Conservation (phyloP, 768 basidiomycete genomes). For the Lactifluus subvellereus region DNA sequence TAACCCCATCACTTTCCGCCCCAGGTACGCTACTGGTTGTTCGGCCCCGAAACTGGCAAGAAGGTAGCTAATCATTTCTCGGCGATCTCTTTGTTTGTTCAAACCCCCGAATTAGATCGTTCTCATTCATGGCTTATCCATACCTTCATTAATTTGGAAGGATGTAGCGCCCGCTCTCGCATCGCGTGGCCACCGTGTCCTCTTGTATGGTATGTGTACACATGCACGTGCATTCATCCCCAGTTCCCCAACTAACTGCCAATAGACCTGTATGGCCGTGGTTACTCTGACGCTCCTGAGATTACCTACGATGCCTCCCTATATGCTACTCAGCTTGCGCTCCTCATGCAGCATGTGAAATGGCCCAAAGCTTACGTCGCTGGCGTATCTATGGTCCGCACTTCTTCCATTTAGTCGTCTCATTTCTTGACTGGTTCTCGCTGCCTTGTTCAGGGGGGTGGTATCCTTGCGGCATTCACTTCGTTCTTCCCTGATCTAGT, state of each 20-base stretch:
- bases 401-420: not conserved
- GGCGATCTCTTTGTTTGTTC: not conserved
- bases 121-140: slow-evolving; percentile 71
- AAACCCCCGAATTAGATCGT: slow-evolving; percentile 46
- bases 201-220: slow-evolving; percentile 66
- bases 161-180: slow-evolving; percentile 64
- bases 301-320: slow-evolving; percentile 59
- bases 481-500: slow-evolving; percentile 69
- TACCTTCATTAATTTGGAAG: slow-evolving; percentile 73
- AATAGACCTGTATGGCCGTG: slow-evolving; percentile 73
- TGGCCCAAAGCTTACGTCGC: slow-evolving; percentile 64
- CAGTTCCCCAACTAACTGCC: not conserved
- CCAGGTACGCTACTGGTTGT: slow-evolving; percentile 71
- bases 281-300: slow-evolving; percentile 76
- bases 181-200: slow-evolving; percentile 59
- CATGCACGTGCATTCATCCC: not conserved
- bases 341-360: slow-evolving; percentile 70
- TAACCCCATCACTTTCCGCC: not conserved
- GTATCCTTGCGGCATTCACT: slow-evolving; percentile 63
- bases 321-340: slow-evolving; percentile 72
- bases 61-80: slow-evolving; percentile 38
- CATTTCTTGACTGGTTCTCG: not conserved
- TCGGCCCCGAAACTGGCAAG: slow-evolving; percentile 62
- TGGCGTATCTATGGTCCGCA: slow-evolving; percentile 69
- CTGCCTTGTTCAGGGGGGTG: slow-evolving; percentile 52